Evolutionary conservation across 2,329 filamentous ascomycete genomes (phyloP).

Genomic region (Cladophialophora psammophila): DNA sequence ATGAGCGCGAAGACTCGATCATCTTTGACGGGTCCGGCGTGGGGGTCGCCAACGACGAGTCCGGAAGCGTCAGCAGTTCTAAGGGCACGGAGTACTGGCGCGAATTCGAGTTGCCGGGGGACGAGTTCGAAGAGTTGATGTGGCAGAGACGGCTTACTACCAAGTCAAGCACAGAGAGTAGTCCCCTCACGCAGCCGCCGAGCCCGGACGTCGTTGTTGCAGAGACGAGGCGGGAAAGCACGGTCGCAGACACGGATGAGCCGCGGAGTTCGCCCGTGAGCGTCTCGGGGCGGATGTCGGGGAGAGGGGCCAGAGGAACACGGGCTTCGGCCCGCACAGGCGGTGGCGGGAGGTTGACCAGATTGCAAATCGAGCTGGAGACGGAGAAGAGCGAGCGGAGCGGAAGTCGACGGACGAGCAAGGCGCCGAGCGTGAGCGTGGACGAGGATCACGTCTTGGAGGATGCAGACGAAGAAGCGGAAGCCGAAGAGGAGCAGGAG

Average conservation of each 20-base stretch:
- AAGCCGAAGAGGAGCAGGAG: slow-evolving; percentile 49
- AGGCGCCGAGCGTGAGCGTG: slow-evolving; percentile 42
- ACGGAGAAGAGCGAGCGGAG: slow-evolving; percentile 40
- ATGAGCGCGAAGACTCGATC: slow-evolving; percentile 77
- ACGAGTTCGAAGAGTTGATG: slow-evolving; percentile 58
- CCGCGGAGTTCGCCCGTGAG: slow-evolving; percentile 36
- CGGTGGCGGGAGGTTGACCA: slow-evolving; percentile 47
- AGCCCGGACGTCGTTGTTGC: slow-evolving; percentile 2
- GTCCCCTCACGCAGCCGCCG: slow-evolving; percentile 1
- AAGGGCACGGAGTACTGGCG: slow-evolving; percentile 59
- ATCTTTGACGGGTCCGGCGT: slow-evolving; percentile 50
- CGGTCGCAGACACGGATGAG: slow-evolving; percentile 58
- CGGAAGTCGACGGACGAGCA: slow-evolving; percentile 40
- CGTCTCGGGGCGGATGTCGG: slow-evolving; percentile 11
- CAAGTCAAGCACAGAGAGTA: slow-evolving; percentile 28
- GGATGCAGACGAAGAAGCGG: slow-evolving; percentile 45
- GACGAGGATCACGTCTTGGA: slow-evolving; percentile 43
- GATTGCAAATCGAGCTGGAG: slow-evolving; percentile 51
- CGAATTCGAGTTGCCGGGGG: slow-evolving; percentile 69
- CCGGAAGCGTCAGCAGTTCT: slow-evolving; percentile 53
- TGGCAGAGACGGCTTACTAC: slow-evolving; percentile 55
- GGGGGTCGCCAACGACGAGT: not conserved
- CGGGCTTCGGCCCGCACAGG: slow-evolving; percentile 37
- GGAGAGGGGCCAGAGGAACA: slow-evolving; percentile 41
- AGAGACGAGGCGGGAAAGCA: slow-evolving; percentile 52